Base-by-base conservation (phyloP, 805 yeast species). In the Candida xiaguanensis region DNA sequence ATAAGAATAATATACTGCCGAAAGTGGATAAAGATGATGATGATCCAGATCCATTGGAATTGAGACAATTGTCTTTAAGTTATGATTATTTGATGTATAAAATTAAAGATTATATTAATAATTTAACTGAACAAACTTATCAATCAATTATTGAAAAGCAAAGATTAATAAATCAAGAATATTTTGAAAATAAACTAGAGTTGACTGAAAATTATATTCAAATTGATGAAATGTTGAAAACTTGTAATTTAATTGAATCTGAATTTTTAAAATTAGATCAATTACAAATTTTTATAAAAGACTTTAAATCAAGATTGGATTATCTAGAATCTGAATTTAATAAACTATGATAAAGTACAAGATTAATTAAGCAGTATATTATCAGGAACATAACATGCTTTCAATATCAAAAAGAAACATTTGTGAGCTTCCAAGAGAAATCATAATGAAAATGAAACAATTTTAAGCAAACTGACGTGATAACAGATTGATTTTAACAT, bases 31-130 rank as follows among this genome's bases (percentile, higher is more conserved):
- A n/a, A n/a, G n/a, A n/a, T n/a, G 35, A 37, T 15, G 24, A 27
- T 5, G 46, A 43, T 26, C 34, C 42, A 17, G 90, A 84, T 56
- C 87, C 88, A 1, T 60, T 84, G 18, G 76, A 80, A 9, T 69
- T 84, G 13, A 74, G 77, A 48, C 70, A 74, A 40, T 60, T 85
- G 31, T 76, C 85, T 0, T 63, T 81, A 17, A 74, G 72, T 38
- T 83, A 75, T 53, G 91, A 85, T 49, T 80, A 82, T 48, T 56
- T 85, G 28, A 54, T 83, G 53, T 80, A 66, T 60, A 78, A 76
- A 52, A 80, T 85, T 36, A 70, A 72, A 33, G 85, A 79, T 44
- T 70, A 72, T 38, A 70, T 83, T 5, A 59, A 69, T 16, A 59
- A 65, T 2, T 56, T 80, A 17, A 67, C 78, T 6, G 71, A 74